phyloP scores from a whole-genome alignment of 495 filamentous ascomycete genomes.

The Hypoxylon cercidicola region DNA sequence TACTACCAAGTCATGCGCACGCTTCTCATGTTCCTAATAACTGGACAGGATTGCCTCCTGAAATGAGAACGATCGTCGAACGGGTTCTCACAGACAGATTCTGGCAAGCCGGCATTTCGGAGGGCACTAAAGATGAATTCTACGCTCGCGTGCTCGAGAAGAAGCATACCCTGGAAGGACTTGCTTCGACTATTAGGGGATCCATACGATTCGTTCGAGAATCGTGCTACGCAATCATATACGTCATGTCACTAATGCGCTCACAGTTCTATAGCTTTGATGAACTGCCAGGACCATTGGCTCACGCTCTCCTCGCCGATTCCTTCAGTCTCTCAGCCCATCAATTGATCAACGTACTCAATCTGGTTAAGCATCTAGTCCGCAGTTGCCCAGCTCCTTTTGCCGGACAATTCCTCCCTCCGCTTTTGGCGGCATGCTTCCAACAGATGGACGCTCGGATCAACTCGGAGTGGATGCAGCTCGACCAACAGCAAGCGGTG shows the following conservation, averaged over 20 bases:
- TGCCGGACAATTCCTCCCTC: constrained; percentile 86
- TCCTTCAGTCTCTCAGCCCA: constrained; percentile 88
- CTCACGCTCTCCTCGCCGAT: constrained; percentile 84
- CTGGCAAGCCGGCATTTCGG: constrained; percentile 98
- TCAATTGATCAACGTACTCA: constrained; percentile 89
- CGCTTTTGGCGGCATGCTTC: constrained; percentile 83
- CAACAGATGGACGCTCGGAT: constrained; percentile 87
- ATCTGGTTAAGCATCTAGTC: constrained; percentile 85
- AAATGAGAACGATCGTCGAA: constrained; percentile 80
- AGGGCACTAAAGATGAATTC: constrained; percentile 93
- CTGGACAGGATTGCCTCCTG: constrained; percentile 80
- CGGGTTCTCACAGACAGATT: constrained; percentile 94
- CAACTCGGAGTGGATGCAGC: constrained; percentile 83
- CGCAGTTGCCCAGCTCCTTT: constrained; percentile 86
- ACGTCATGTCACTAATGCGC: constrained; percentile 88
- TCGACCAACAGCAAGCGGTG: constrained; percentile 64
- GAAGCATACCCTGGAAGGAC: constrained; percentile 87
- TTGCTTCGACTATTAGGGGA: constrained; percentile 91
- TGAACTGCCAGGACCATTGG: constrained; percentile 84
- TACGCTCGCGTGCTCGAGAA: constrained; percentile 91
- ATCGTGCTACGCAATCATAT: constrained; percentile 91
- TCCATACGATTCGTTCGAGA: constrained; percentile 90
- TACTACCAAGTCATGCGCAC: constrained; percentile 75
- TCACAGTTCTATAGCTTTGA: constrained; percentile 88
- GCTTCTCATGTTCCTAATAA: constrained; percentile 90